These are phyloP conservation scores for Fusarium sp. DNA, from an alignment of 2,329 filamentous ascomycete genomes.

Conservation along the genomic window DNA sequence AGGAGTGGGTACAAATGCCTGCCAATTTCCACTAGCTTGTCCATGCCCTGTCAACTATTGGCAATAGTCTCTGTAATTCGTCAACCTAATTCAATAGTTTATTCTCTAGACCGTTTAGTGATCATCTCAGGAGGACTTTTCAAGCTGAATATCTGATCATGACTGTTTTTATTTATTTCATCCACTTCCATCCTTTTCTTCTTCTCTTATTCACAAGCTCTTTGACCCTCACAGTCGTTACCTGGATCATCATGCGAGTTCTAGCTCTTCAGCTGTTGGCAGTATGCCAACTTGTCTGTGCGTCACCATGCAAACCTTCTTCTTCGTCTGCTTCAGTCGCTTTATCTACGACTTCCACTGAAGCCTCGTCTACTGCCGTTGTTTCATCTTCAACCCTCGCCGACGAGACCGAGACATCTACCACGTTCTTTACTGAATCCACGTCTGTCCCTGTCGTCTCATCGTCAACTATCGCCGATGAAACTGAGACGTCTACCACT, in stretches of 20 bases:
- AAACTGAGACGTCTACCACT: neutral
- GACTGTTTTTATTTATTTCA: neutral
- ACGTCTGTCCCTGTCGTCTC: neutral
- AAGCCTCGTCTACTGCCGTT: rapidly evolving
- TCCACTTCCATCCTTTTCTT: rapidly evolving
- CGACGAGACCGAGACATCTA: neutral
- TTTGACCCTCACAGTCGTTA: neutral
- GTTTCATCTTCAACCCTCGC: neutral
- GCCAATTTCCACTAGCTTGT: neutral
- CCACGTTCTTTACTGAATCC: neutral
- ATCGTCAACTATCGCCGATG: neutral
- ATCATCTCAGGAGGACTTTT: rapidly evolving
- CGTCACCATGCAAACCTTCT: neutral
- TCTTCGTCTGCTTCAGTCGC: neutral
- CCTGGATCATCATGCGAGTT: neutral
- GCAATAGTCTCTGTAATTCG: neutral
- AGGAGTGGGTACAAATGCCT: neutral
- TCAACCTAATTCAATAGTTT: neutral
- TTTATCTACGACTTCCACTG: neutral
- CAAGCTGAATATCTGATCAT: neutral
- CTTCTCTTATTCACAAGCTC: rapidly evolving
- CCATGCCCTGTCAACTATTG: neutral
- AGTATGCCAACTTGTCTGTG: rapidly evolving
- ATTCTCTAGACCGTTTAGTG: rapidly evolving
- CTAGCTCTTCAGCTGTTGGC: neutral